Evolutionary conservation across 192 early-diverging fungal genomes (phyloP), one percentile per base, ranked within the genome.

Genomic region (Backusella parvicylindrica): DNA sequence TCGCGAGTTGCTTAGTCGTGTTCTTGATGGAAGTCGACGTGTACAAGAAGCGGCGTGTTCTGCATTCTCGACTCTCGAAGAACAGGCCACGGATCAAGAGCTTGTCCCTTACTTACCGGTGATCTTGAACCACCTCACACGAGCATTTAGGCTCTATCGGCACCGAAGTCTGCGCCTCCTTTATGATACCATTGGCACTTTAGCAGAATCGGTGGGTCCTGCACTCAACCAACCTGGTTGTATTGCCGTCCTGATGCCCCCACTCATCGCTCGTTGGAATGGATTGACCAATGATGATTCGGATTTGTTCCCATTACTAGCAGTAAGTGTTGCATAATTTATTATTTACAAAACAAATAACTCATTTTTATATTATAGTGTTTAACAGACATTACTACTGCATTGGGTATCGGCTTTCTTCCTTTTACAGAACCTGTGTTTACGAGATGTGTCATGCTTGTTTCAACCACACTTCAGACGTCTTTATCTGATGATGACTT

Each of bases 41-140:
- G 97, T 99, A 8, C 98, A 99, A 82, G 95, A 99, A 76, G 94
- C 97, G 2, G 96, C 92, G 40, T 98, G 97, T 87, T 92, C 92
- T 76, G 96, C 97, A 1, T 92, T 99, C 76, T 96, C 97, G 12
- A 98, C 94, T 6, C 78, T 99, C 47, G 96, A 98, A 86, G 97
- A 98, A 82, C 92, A 95, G 63, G 96, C 97, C 15, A 88, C 87
- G 18, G 8, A 33, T 15, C 88, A 89, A 41, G 81, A 89, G 67
- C 88, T 99, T 56, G 89, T 89, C 12, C 97, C 97, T 7, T 98
- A 95, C 77, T 86, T 99, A 23, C 89, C 89, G 43, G 88, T 87
- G 21, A 96, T 99, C 76, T 86, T 99, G 16, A 82, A 90, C 70
- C 91, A 91, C 31, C 85, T 98, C 63, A 88, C 89, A 5, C 81